Evolutionary conservation across 2,329 filamentous ascomycete species (phyloP).

Genomic region (Fusarium decemcellulare): DNA sequence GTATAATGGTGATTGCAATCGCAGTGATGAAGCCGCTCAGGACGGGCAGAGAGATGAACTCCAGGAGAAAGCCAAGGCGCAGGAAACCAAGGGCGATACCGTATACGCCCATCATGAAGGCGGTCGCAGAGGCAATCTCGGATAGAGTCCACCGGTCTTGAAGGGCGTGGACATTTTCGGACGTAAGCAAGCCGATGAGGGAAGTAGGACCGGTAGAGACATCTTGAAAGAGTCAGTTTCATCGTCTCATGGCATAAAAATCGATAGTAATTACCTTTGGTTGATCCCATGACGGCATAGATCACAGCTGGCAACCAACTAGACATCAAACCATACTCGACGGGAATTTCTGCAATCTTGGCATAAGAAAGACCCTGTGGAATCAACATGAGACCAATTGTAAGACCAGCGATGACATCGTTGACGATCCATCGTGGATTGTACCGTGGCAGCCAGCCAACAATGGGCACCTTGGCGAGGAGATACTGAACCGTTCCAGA

Average conservation of each 20-base stretch:
- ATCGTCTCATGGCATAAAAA: not conserved
- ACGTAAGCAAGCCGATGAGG: slow-evolving; percentile 73
- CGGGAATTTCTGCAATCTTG: slow-evolving; percentile 72
- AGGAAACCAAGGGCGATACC: slow-evolving; percentile 71
- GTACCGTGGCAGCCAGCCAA: slow-evolving; percentile 75
- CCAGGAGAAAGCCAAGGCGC: slow-evolving; percentile 75
- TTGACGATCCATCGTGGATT: slow-evolving; percentile 72
- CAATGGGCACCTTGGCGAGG: slow-evolving; percentile 72
- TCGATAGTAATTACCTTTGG: slow-evolving; percentile 62
- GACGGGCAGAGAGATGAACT: slow-evolving; percentile 76
- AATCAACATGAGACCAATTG: slow-evolving; percentile 72
- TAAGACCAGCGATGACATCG: slow-evolving; percentile 74
- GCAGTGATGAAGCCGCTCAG: slow-evolving; percentile 77
- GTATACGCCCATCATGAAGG: slow-evolving; percentile 75
- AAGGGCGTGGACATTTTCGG: slow-evolving; percentile 70
- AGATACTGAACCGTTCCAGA: slow-evolving; percentile 69
- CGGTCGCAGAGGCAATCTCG: slow-evolving; percentile 72
- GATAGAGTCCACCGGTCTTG: slow-evolving; percentile 65
- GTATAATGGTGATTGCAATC: slow-evolving; percentile 75
- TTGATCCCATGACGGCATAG: slow-evolving; percentile 73
- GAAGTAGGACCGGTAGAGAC: slow-evolving; percentile 76
- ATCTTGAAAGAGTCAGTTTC: slow-evolving; percentile 55
- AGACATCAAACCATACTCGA: slow-evolving; percentile 72
- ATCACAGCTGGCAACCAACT: slow-evolving; percentile 71
- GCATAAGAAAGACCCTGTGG: slow-evolving; percentile 75